Conservation (phyloP, 768 basidiomycete genomes). For the Leccinum incarnatum region DNA sequence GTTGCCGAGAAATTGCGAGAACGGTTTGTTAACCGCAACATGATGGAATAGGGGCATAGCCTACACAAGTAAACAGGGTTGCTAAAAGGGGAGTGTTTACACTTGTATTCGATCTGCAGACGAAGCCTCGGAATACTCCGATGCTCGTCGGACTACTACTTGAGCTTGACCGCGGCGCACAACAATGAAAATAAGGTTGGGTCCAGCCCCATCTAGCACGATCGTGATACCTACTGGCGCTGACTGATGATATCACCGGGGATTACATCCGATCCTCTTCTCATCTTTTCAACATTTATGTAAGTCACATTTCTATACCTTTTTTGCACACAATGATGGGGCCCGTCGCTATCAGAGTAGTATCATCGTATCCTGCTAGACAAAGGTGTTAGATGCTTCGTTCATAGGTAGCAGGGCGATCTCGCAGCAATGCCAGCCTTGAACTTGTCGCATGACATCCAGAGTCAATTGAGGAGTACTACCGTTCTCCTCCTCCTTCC, state of each 20-base stretch:
- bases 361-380: slow-evolving; percentile 12
- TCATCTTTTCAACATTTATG: slow-evolving; percentile 1
- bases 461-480: no score
- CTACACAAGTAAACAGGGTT: no score
- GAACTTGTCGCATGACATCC: no score
- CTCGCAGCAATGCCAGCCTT: no score
- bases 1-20: no score
- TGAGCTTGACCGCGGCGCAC: slow-evolving; percentile 8
- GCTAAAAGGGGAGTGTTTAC: no score
- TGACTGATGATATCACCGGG: background rate
- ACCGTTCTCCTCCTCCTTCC: no score
- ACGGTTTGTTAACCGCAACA: no score
- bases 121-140: no score
- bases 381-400: background rate
- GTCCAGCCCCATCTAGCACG: slow-evolving; percentile 3
- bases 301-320: background rate
- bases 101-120: no score
- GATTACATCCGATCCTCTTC: slow-evolving; percentile 1
- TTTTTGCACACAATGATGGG: background rate
- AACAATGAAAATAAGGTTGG: slow-evolving; percentile 77
- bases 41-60: no score
- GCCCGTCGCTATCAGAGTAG: slow-evolving; percentile 4
- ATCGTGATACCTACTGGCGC: background rate
- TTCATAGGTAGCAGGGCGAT: background rate
- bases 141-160: no score